Base-by-base conservation (phyloP, 2,329 filamentous ascomycete genomes). In the Fusarium pininemorale region DNA sequence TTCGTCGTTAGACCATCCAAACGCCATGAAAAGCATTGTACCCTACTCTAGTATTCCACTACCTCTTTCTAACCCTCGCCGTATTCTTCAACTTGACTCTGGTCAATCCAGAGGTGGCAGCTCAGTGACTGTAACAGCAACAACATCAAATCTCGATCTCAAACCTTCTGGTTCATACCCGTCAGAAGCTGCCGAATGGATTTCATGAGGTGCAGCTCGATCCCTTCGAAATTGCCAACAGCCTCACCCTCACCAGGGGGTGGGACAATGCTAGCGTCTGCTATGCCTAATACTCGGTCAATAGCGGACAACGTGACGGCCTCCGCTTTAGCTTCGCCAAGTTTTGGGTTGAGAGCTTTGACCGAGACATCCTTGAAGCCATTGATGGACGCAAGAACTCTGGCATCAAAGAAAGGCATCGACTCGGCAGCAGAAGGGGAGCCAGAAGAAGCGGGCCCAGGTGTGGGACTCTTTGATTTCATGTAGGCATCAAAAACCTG, bases 291-390 rank as follows among this genome's bases (percentile, higher is more conserved):
- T 6, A 86, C 85, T 28, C 86, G 85, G 69, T 88, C 84, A 53
- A 88, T 86, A 18, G 87, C 86, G 5, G 86, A 88, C 38, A 88
- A 77, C 1, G 87, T 81, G 39, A 88, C 80, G 16, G 83, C 82
- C 72, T 88, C 85, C 18, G 86, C 84, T 66, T 82, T 83, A 32
- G 80, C 80, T 61, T 82, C 81, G 28, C 85, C 85, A 4, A 84
- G 77, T 47, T 82, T 83, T 0, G 74, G 78, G 47, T 82, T 82
- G 50, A 88, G 81, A 3, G 84, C 82, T 57, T 83, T 82, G 62
- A 84, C 79, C 62, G 84, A 86, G n/a, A 82, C 82, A 18, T 80
- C 80, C 69, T 87, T 88, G 81, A 87, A 87, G 11, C 81, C 82
- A 26, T 82, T 79, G 20, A 88, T 80, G 18, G 82, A 81, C 16